Percentiles rank a stretch among this genome's conserved stretches.
phyloP scores from a whole-genome alignment of 495 filamentous ascomycete genomes.

The Penicillium cosmopolitanum region DNA sequence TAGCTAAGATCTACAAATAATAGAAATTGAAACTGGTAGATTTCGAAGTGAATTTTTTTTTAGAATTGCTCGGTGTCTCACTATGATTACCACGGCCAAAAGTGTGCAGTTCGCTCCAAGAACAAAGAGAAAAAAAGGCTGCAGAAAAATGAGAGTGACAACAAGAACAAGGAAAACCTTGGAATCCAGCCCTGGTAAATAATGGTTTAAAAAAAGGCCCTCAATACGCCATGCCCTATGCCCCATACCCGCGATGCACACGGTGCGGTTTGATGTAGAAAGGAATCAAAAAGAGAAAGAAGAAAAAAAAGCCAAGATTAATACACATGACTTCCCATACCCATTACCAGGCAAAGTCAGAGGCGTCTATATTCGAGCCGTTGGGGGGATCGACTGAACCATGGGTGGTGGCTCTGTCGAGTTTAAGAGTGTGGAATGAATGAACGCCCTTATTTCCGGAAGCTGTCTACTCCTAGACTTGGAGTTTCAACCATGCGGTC shows the following conservation, averaged over 20 bases:
- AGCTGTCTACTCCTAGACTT: constrained; percentile 80
- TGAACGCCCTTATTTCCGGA: constrained; percentile 55
- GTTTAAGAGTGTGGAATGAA: not conserved
- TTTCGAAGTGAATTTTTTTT: constrained; percentile 8
- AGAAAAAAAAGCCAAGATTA: constrained; percentile 8
- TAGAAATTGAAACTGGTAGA: constrained; percentile 2
- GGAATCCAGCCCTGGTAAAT: constrained; percentile 12
- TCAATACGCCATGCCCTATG: constrained; percentile 33
- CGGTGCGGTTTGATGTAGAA: constrained; percentile 23
- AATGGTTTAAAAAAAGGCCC: constrained; percentile 11
- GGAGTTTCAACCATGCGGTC: constrained; percentile 85
- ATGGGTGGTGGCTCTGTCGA: not conserved
- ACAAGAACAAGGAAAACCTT: constrained; percentile 9
- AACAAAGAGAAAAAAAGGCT: constrained; percentile 13
- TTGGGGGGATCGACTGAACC: not conserved
- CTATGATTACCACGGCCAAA: constrained; percentile 24
- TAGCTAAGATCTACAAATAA: not conserved
- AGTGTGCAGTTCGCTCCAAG: constrained; percentile 20
- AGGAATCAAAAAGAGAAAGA: constrained; percentile 4
- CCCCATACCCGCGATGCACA: constrained; percentile 32
- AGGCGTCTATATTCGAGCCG: constrained; percentile 23
- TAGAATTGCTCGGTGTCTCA: constrained; percentile 10
- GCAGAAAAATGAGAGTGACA: constrained; percentile 11
- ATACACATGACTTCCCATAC: constrained; percentile 12
- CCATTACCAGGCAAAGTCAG: constrained; percentile 4